Percentiles rank a stretch among this genome's conserved stretches.
phyloP scores from a whole-genome alignment of 768 basidiomycete genomes.

The Tulasnella sp. region DNA sequence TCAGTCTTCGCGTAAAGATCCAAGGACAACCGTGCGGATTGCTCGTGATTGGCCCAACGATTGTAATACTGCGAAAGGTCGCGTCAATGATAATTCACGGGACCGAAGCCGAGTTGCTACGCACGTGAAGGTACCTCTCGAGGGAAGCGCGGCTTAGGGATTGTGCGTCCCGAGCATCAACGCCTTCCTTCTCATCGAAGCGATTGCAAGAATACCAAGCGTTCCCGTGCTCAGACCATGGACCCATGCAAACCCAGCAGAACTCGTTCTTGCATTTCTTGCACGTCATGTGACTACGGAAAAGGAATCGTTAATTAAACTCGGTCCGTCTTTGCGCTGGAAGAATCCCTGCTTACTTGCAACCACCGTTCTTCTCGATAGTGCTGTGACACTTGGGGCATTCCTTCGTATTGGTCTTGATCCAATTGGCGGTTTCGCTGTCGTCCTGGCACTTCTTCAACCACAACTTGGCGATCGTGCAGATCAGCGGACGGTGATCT shows the following conservation, averaged over 20 bases:
- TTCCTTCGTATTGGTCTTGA: slow-evolving; percentile 99
- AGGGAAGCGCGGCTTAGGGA: slow-evolving; percentile 80
- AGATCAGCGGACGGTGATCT: slow-evolving; percentile 89
- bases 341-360: slow-evolving; percentile 64
- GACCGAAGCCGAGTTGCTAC: slow-evolving; percentile 23
- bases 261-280: slow-evolving; percentile 99
- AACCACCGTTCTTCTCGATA: slow-evolving; percentile 99
- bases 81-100: background rate
- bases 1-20: slow-evolving; percentile 81
- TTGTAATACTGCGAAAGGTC: slow-evolving; percentile 79
- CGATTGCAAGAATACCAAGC: slow-evolving; percentile 98
- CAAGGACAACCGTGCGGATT: slow-evolving; percentile 91
- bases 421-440: slow-evolving; percentile 98
- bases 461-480: slow-evolving; percentile 84
- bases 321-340: too few species aligned
- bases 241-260: slow-evolving; percentile 99
- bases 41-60: slow-evolving; percentile 98
- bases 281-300: slow-evolving; percentile 92
- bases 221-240: slow-evolving; percentile 96
- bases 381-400: slow-evolving; percentile 93
- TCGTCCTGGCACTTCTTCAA: slow-evolving; percentile 95
- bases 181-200: slow-evolving; percentile 83
- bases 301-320: slow-evolving; percentile 14
- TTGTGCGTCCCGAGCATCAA: slow-evolving; percentile 85
- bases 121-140: slow-evolving; percentile 89